Evolutionary conservation across 768 basidiomycete genomes (phyloP).

Genomic region (Leccinum uliginosum): DNA sequence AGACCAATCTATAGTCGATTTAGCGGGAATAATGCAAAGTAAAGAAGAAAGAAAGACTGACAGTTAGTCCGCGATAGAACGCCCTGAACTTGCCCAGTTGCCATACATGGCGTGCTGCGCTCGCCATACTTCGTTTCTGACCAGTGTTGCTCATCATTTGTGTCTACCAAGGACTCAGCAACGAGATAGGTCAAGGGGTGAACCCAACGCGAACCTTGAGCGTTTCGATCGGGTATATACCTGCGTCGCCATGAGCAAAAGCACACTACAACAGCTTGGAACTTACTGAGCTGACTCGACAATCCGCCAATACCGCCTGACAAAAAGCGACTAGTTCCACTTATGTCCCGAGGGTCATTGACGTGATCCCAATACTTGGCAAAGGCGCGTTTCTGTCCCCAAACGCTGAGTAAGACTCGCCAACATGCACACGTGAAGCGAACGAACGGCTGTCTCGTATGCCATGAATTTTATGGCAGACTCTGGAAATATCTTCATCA

Average conservation of each 20-base stretch:
- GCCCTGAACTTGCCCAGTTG: slow-evolving; percentile 70
- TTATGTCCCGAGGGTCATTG: slow-evolving; percentile 83
- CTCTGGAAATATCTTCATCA: slow-evolving; percentile 95
- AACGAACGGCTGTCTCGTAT: slow-evolving; percentile 86
- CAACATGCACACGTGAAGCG: slow-evolving; percentile 11
- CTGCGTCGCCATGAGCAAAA: slow-evolving; percentile 37
- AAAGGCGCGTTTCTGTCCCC: slow-evolving; percentile 82
- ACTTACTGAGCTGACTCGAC: slow-evolving; percentile 81
- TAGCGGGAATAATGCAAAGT: slow-evolving; percentile 9
- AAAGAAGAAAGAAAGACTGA: slow-evolving; percentile 40
- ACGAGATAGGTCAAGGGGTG: neutral
- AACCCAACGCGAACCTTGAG: slow-evolving; percentile 58
- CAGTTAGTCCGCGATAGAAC: slow-evolving; percentile 88
- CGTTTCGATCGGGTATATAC: slow-evolving; percentile 96
- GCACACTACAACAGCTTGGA: slow-evolving; percentile 4
- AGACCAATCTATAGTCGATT: slow-evolving; percentile 70
- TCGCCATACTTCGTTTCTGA: slow-evolving; percentile 52
- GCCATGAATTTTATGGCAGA: slow-evolving; percentile 98
- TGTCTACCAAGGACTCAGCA: slow-evolving; percentile 43
- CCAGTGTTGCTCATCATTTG: slow-evolving; percentile 94
- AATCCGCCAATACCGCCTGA: slow-evolving; percentile 97
- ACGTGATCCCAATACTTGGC: slow-evolving; percentile 90
- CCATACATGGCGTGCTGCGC: slow-evolving; percentile 74
- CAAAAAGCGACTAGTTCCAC: slow-evolving; percentile 87
- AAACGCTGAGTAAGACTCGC: slow-evolving; percentile 14